These are phyloP conservation scores for Chalaropsis ovoidea DNA, from an alignment of 2,329 filamentous ascomycete genomes.

Conservation along the genomic window DNA sequence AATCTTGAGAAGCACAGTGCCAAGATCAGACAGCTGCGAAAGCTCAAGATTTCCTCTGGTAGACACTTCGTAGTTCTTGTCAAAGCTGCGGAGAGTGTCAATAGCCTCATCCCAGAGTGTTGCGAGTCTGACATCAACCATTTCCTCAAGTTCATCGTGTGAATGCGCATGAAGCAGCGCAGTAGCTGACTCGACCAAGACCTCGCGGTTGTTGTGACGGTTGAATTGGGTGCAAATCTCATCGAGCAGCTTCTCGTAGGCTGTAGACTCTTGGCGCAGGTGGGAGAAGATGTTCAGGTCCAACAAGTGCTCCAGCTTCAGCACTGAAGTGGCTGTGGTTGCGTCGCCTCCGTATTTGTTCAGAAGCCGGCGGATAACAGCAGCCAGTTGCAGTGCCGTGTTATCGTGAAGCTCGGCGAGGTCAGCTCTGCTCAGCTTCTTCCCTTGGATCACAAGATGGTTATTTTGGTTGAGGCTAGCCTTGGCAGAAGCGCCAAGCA, in stretches of 20 bases:
- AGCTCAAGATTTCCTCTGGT: conserved; percentile 57
- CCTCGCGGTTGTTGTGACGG: conserved; percentile 76
- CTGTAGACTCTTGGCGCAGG: conserved; percentile 72
- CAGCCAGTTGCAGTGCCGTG: conserved; percentile 65
- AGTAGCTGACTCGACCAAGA: conserved; percentile 71
- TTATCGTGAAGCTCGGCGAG: conserved; percentile 65
- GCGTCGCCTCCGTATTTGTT: conserved; percentile 91
- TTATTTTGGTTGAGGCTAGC: conserved; percentile 50
- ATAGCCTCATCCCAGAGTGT: conserved; percentile 78
- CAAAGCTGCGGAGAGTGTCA: conserved; percentile 60
- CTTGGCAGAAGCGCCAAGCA: conserved; percentile 74
- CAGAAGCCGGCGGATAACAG: conserved; percentile 70
- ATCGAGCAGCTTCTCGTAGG: conserved; percentile 70
- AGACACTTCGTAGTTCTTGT: conserved; percentile 61
- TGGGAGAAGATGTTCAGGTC: conserved; percentile 83
- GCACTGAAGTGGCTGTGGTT: conserved; percentile 71
- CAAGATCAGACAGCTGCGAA: conserved; percentile 57
- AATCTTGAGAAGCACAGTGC: conserved; percentile 66
- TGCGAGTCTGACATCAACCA: conserved; percentile 69
- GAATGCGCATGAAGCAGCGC: conserved; percentile 76
- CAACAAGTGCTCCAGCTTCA: conserved; percentile 76
- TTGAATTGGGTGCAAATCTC: conserved; percentile 91
- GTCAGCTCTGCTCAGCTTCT: conserved; percentile 50
- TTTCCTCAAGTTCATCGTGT: conserved; percentile 79
- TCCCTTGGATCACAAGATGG: conserved; percentile 33